These are phyloP conservation scores for Massariosphaeria phaeospora DNA, from an alignment of 495 filamentous ascomycete genomes.

Conservation along the genomic window DNA sequence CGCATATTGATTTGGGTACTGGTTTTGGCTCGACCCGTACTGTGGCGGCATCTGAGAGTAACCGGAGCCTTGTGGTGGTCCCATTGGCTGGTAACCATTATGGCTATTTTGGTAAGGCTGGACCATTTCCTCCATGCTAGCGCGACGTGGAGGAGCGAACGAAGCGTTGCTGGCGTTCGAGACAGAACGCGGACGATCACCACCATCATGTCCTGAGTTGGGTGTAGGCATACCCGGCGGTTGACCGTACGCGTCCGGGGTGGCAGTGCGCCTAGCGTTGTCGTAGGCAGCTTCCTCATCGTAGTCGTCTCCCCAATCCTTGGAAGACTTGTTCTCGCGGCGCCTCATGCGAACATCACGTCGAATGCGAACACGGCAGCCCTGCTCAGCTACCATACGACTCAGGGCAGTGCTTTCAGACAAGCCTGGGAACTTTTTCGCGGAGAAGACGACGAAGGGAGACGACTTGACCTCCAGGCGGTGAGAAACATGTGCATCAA, in stretches of 20 bases:
- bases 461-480: conserved; percentile 87
- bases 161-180: conserved; percentile 60
- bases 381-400: conserved; percentile 89
- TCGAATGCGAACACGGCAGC: conserved; percentile 92
- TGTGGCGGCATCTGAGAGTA: conserved; percentile 38
- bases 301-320: conserved; percentile 57
- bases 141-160: conserved; percentile 43
- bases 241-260: conserved; percentile 57
- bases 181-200: conserved; percentile 63
- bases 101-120: conserved; percentile 32
- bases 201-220: conserved; percentile 36
- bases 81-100: conserved; percentile 38
- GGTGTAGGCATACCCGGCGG: conserved; percentile 43
- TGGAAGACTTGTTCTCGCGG: conserved; percentile 62
- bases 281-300: conserved; percentile 59
- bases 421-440: conserved; percentile 97
- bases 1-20: conserved; percentile 33
- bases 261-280: conserved; percentile 52
- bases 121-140: conserved; percentile 44
- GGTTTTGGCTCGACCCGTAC: conserved; percentile 33
- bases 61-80: conserved; percentile 34
- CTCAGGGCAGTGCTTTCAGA: conserved; percentile 86
- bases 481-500: conserved; percentile 48
- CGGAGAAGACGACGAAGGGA: conserved; percentile 87
- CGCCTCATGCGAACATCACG: conserved; percentile 97